A percentile compares a stretch with the other conserved stretches of the same genome.
Evolutionary conservation across 768 basidiomycete species (phyloP).

Genomic region (Hydnomerulius pinastri): DNA sequence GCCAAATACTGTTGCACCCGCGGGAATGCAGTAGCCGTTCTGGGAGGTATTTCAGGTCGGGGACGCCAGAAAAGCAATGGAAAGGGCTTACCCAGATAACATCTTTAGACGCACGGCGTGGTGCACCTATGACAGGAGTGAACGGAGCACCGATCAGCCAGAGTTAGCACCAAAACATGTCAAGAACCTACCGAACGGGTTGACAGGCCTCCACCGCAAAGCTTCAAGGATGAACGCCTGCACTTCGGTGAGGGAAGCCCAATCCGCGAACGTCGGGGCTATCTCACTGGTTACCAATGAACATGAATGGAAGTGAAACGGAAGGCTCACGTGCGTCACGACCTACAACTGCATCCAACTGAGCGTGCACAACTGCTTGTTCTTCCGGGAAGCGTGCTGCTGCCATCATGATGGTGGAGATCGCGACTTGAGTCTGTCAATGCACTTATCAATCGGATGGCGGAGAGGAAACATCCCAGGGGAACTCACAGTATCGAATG

Average conservation of each 20-base stretch:
- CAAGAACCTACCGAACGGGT: slow-evolving; percentile 25
- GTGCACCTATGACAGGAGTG: slow-evolving; percentile 12
- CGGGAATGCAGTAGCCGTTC: slow-evolving; percentile 36
- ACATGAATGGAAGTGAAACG: background rate
- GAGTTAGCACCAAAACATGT: background rate
- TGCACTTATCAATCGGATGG: background rate
- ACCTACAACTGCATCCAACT: slow-evolving; percentile 40
- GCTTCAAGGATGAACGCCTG: slow-evolving; percentile 41
- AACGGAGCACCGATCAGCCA: background rate
- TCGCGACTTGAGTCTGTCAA: slow-evolving; percentile 27
- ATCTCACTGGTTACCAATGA: background rate
- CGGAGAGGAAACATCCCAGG: background rate
- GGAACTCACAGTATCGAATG: slow-evolving; percentile 50
- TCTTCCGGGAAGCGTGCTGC: slow-evolving; percentile 37
- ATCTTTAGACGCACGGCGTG: slow-evolving; percentile 27
- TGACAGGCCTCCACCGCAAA: slow-evolving; percentile 41
- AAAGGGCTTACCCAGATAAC: slow-evolving; percentile 24
- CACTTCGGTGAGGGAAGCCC: slow-evolving; percentile 33
- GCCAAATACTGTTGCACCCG: slow-evolving; percentile 35
- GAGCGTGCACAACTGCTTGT: slow-evolving; percentile 36
- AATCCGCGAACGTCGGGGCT: slow-evolving; percentile 43
- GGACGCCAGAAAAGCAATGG: background rate
- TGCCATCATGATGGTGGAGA: slow-evolving; percentile 36
- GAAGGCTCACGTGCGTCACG: slow-evolving; percentile 34
- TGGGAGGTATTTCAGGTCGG: slow-evolving; percentile 15